These are phyloP conservation scores for Dactylellina cionopaga DNA, from an alignment of 2,329 filamentous ascomycete genomes.

Conservation along the genomic window DNA sequence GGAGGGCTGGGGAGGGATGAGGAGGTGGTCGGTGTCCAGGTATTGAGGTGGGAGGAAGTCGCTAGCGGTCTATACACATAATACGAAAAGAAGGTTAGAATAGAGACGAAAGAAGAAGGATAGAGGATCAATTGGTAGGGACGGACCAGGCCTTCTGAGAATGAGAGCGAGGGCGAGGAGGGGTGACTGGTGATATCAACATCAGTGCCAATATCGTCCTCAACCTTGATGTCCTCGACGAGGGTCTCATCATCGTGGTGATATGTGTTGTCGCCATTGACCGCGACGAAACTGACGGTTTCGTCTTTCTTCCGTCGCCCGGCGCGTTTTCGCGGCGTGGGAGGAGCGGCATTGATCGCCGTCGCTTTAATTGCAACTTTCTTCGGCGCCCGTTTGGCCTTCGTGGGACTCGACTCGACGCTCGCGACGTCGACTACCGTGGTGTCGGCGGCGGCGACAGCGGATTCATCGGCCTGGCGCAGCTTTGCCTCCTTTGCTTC, in stretches of 20 bases:
- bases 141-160: slow-evolving; percentile 31
- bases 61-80: slow-evolving; percentile 7
- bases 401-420: slow-evolving; percentile 3
- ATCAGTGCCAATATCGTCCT: background rate
- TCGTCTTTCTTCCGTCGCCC: slow-evolving; percentile 14
- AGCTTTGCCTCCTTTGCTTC: slow-evolving; percentile 46
- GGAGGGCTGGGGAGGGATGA: slow-evolving; percentile 41
- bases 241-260: background rate
- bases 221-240: background rate
- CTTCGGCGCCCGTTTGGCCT: slow-evolving; percentile 18
- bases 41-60: slow-evolving; percentile 29
- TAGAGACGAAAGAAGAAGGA: background rate
- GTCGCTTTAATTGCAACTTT: background rate
- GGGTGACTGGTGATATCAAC: background rate
- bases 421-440: background rate
- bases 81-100: background rate
- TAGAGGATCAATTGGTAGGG: background rate
- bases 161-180: slow-evolving; percentile 12
- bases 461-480: slow-evolving; percentile 13
- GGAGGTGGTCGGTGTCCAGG: slow-evolving; percentile 20
- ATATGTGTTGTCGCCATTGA: slow-evolving; percentile 24
- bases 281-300: background rate
- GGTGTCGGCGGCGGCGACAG: background rate
- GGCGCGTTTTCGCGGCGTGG: slow-evolving; percentile 21
- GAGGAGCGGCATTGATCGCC: background rate